A percentile compares a stretch with the other conserved stretches of the same genome.
These are phyloP conservation scores for Lasiodiplodia citricola DNA, from an alignment of 2,329 filamentous ascomycete genomes.

Conservation along the genomic window DNA sequence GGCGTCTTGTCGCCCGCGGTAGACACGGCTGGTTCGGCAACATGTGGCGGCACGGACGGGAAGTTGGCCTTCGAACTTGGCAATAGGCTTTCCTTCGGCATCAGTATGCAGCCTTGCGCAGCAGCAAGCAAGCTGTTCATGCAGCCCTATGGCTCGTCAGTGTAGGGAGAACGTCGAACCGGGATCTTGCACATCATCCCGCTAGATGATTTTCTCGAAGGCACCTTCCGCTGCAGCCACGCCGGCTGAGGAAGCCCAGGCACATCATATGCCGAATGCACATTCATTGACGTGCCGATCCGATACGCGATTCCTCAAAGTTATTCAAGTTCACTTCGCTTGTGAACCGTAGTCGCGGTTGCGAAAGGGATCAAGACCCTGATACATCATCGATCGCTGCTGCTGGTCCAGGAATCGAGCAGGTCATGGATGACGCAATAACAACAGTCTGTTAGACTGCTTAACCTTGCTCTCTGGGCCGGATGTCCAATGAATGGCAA, in stretches of 20 bases:
- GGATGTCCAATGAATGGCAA: background rate
- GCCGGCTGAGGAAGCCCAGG: background rate
- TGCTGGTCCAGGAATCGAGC: background rate
- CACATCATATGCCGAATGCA: slow-evolving; percentile 6
- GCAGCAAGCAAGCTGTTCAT: slow-evolving; percentile 12
- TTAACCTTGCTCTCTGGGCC: background rate
- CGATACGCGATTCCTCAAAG: background rate
- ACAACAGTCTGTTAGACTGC: background rate
- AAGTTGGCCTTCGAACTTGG: background rate
- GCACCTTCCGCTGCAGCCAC: slow-evolving; percentile 2
- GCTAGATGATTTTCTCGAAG: background rate
- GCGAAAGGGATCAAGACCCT: slow-evolving; percentile 1
- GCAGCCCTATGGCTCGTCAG: slow-evolving; percentile 17
- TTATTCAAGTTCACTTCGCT: background rate
- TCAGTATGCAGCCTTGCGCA: slow-evolving; percentile 18
- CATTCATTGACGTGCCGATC: background rate
- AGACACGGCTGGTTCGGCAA: background rate
- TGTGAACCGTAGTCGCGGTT: background rate
- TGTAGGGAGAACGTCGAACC: background rate
- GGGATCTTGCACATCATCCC: slow-evolving; percentile 13
- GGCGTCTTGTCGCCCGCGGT: too few species aligned
- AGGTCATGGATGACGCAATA: slow-evolving; percentile 3
- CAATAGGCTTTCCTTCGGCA: slow-evolving; percentile 8
- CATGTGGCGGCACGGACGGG: background rate
- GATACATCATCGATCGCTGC: background rate